phyloP scores from a whole-genome alignment of 257 asterid species.

The Gentiana straminea region DNA sequence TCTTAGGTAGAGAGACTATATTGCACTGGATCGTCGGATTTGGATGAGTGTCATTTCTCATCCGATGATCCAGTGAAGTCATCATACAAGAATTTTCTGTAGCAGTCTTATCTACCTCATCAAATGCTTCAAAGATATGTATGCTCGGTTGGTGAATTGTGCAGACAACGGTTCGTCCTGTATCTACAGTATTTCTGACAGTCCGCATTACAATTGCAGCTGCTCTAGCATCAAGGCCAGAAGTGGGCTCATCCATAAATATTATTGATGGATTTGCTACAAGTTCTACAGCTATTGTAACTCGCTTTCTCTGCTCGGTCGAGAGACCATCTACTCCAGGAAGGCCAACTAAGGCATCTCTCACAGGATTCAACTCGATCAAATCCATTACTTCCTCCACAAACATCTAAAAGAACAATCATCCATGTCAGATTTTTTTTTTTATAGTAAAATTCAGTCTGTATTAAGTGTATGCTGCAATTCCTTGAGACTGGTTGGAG shows the following conservation, averaged over 20 bases:
- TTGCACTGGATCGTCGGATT: too few species aligned
- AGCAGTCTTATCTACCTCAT: slow-evolving; percentile 25
- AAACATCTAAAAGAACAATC: slow-evolving; percentile 39
- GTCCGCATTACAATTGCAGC: slow-evolving; percentile 73
- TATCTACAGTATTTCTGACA: slow-evolving; percentile 58
- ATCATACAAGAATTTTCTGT: too few species aligned
- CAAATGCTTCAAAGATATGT: slow-evolving; percentile 58
- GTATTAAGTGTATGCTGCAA: not conserved
- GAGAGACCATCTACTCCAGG: slow-evolving; percentile 63
- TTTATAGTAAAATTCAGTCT: too few species aligned
- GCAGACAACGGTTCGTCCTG: slow-evolving; percentile 66
- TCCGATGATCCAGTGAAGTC: too few species aligned
- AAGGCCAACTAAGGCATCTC: slow-evolving; percentile 47
- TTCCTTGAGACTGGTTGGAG: not conserved
- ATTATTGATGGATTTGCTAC: slow-evolving; percentile 65
- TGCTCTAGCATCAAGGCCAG: slow-evolving; percentile 66
- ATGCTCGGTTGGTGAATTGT: slow-evolving; percentile 72
- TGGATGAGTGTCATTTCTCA: too few species aligned
- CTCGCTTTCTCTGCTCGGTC: slow-evolving; percentile 57
- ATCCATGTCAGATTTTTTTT: not conserved
- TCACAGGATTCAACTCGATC: slow-evolving; percentile 39
- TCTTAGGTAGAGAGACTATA: not conserved
- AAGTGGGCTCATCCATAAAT: slow-evolving; percentile 73
- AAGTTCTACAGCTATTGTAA: slow-evolving; percentile 56
- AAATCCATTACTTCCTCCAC: slow-evolving; percentile 73